Conservation (phyloP, 1,284 basidiomycete species). For the Malassezia brasiliensis region DNA sequence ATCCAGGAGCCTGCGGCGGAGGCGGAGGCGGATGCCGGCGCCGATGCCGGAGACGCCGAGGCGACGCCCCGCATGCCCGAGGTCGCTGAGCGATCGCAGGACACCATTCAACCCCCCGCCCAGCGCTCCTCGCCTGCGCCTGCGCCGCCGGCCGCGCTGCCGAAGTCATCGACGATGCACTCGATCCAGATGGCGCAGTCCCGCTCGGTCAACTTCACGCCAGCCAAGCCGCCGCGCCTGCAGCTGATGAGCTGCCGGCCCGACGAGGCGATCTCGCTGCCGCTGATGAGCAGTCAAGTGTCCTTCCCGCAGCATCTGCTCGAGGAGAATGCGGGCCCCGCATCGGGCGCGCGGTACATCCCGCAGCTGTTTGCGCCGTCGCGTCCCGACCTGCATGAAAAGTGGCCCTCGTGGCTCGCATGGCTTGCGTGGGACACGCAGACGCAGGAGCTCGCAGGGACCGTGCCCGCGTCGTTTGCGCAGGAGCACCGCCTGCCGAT, state of each 20-base stretch:
- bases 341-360: conserved; percentile 16
- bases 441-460: conserved; percentile 34
- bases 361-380: conserved; percentile 32
- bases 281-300: conserved; percentile 9
- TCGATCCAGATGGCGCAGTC: conserved; percentile 15
- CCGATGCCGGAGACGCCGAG: not conserved
- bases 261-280: conserved; percentile 2
- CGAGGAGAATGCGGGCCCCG: not conserved
- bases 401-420: conserved; percentile 35
- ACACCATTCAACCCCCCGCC: not conserved
- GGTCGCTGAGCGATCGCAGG: not conserved
- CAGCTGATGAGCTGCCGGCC: conserved; percentile 15
- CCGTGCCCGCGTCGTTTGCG: conserved; percentile 26
- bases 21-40: not conserved
- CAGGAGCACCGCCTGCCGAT: conserved; percentile 12
- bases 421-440: conserved; percentile 35
- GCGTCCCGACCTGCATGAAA: conserved; percentile 31
- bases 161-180: conserved; percentile 4
- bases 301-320: conserved; percentile 5
- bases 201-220: conserved; percentile 6
- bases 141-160: not conserved
- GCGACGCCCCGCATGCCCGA: not conserved
- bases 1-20: not conserved
- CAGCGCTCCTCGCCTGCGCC: not conserved
- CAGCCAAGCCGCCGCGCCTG: conserved; percentile 14